Base-by-base conservation (phyloP, 352 stramenopile species). In the Globisporangium nodosum region DNA sequence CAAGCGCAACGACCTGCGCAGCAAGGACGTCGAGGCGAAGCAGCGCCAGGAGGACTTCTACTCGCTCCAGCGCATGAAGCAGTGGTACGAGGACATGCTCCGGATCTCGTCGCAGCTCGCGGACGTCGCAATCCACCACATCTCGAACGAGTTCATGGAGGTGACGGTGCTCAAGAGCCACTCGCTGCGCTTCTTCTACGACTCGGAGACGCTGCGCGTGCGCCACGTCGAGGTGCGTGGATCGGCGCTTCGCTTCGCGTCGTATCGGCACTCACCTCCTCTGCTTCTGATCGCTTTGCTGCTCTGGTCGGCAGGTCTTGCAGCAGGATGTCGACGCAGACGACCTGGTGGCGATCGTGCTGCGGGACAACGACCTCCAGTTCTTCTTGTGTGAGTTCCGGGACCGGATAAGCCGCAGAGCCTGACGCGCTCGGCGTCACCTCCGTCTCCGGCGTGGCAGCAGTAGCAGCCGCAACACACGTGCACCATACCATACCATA, bases 71-170 rank as follows among this genome's bases (percentile, higher is more conserved):
- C 74, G 85, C 61, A 92, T 92, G 80, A 80, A 88, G 58, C 62
- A 85, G 33, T 90, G 82, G 82, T 90, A 88, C 58, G 71, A 86
- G 31, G 74, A 84, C 40, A 74, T 91, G 56, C 69, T 69, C 46
- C 68, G 71, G 24, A 76, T 89, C 33, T 70, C 83, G 16, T 58
- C 74, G 47, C 74, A 77, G 21, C 50, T 89, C 9, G 78, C 77
- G 2, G 77, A 76, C 21, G 60, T 91, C 47, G 76, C 85, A 43
- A 78, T 89, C 49, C 72, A 56, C 0, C 74, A 73, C 45, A 71
- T 91, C 35, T 70, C 66, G 11, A 70, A 81, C 18, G 76, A 85
- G 53, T 85, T 76, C 43, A 67, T 91, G 35, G 78, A 91, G 64
- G 62, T 91, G 1, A 68, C 65, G 20, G 63, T 88, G 35, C 54